phyloP scores from a whole-genome alignment of 2,329 filamentous ascomycete genomes.

The Cryphonectria naterciae region DNA sequence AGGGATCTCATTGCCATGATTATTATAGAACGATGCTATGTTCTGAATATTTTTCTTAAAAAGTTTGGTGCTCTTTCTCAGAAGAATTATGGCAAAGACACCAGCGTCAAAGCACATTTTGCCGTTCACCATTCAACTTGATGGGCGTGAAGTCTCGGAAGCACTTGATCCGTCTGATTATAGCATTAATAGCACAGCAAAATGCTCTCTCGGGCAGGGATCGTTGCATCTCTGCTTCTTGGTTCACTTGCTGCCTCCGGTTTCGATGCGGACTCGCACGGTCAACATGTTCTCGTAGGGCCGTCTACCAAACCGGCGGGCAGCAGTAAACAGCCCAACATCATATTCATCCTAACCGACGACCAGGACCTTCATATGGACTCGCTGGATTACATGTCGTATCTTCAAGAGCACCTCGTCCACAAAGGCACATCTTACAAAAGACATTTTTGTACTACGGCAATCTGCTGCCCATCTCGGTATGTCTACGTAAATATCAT shows the following conservation, averaged over 20 bases:
- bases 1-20: neutral
- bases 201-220: neutral
- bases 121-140: neutral
- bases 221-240: neutral
- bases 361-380: slow-evolving; percentile 66
- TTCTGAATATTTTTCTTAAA: too few species aligned
- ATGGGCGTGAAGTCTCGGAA: neutral
- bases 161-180: neutral
- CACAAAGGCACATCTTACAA: slow-evolving; percentile 60
- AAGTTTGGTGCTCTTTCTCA: neutral
- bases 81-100: neutral
- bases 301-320: neutral
- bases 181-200: neutral
- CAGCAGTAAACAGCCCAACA: slow-evolving; percentile 48
- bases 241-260: neutral
- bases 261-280: neutral
- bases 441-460: slow-evolving; percentile 63
- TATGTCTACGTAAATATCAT: neutral
- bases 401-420: slow-evolving; percentile 56
- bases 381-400: slow-evolving; percentile 61
- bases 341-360: slow-evolving; percentile 67
- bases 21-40: too few species aligned
- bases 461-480: slow-evolving; percentile 64
- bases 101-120: neutral
- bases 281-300: slow-evolving; percentile 4